phyloP scores from a whole-genome alignment of 2,329 filamentous ascomycete species.

The Diaporthe citri region DNA sequence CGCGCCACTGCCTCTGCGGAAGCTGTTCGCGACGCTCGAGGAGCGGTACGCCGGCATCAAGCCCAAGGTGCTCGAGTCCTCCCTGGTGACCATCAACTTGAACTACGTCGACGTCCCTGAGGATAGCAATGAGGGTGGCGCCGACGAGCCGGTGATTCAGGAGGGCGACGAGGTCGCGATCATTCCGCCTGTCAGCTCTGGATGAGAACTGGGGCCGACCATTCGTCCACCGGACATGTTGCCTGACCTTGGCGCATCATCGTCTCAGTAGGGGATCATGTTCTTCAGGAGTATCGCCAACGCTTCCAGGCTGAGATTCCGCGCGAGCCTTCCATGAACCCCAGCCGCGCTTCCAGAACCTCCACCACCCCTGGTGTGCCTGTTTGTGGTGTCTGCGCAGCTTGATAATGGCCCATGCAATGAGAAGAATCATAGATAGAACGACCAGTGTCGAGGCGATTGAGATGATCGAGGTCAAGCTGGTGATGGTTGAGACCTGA shows the following conservation, averaged over 20 bases:
- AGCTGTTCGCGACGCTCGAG: constrained; percentile 78
- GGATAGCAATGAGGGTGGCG: constrained; percentile 56
- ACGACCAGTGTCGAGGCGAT: constrained; percentile 49
- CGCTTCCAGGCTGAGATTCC: not conserved
- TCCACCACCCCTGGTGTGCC: constrained; percentile 43
- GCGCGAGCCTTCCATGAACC: not conserved
- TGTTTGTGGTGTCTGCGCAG: constrained; percentile 37
- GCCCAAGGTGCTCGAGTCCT: constrained; percentile 76
- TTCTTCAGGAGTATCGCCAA: constrained; percentile 33
- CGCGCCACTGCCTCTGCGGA: constrained; percentile 72
- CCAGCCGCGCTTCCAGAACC: constrained; percentile 39
- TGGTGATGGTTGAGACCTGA: constrained; percentile 57
- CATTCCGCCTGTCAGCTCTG: constrained; percentile 89
- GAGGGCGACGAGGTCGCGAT: constrained; percentile 88
- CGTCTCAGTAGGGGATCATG: constrained; percentile 43
- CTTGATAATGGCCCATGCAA: constrained; percentile 38
- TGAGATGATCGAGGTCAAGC: constrained; percentile 52
- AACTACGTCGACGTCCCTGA: constrained; percentile 80
- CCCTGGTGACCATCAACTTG: constrained; percentile 83
- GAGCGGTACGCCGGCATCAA: constrained; percentile 77
- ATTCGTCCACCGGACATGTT: not conserved
- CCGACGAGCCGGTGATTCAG: constrained; percentile 65
- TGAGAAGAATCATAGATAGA: constrained; percentile 44
- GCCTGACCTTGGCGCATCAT: constrained; percentile 34
- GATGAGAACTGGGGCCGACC: constrained; percentile 59